phyloP scores from a whole-genome alignment of 2,329 filamentous ascomycete genomes.

The Thelonectria olida region DNA sequence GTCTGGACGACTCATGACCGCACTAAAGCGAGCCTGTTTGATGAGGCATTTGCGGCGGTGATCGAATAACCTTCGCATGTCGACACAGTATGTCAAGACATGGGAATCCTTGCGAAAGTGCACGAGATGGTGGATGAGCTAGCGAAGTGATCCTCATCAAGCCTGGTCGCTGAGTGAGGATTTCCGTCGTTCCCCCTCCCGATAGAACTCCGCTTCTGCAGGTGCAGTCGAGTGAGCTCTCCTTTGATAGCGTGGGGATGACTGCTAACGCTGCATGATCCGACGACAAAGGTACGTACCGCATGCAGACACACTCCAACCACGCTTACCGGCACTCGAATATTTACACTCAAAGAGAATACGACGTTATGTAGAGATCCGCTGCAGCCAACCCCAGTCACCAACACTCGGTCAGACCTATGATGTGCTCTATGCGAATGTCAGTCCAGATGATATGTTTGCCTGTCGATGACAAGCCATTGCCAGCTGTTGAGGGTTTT shows the following conservation, averaged over 20 bases:
- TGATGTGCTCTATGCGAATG: slow-evolving; percentile 3
- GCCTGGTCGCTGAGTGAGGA: slow-evolving; percentile 28
- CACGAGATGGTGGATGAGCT: slow-evolving; percentile 34
- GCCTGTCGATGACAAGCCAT: slow-evolving; percentile 5
- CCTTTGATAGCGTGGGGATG: slow-evolving; percentile 28
- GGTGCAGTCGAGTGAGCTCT: slow-evolving; percentile 29
- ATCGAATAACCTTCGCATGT: slow-evolving; percentile 35
- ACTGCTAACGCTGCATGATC: slow-evolving; percentile 32
- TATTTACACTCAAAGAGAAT: slow-evolving; percentile 5
- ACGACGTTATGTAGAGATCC: slow-evolving; percentile 27
- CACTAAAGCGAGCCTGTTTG: slow-evolving; percentile 37
- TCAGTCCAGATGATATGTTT: slow-evolving; percentile 7
- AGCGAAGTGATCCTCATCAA: slow-evolving; percentile 18
- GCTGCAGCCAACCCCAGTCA: slow-evolving; percentile 19
- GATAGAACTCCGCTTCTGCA: slow-evolving; percentile 36
- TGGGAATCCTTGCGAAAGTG: slow-evolving; percentile 35
- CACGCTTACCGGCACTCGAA: slow-evolving; percentile 13
- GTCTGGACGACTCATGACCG: slow-evolving; percentile 26
- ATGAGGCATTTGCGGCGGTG: slow-evolving; percentile 36
- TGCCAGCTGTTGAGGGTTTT: background rate
- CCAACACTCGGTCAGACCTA: slow-evolving; percentile 8
- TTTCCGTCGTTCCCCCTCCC: slow-evolving; percentile 33
- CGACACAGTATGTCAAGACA: slow-evolving; percentile 36
- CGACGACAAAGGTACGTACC: slow-evolving; percentile 21
- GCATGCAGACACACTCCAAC: slow-evolving; percentile 20